phyloP scores from a whole-genome alignment of 2,329 filamentous ascomycete species.

The Sporothrix schenckii region DNA sequence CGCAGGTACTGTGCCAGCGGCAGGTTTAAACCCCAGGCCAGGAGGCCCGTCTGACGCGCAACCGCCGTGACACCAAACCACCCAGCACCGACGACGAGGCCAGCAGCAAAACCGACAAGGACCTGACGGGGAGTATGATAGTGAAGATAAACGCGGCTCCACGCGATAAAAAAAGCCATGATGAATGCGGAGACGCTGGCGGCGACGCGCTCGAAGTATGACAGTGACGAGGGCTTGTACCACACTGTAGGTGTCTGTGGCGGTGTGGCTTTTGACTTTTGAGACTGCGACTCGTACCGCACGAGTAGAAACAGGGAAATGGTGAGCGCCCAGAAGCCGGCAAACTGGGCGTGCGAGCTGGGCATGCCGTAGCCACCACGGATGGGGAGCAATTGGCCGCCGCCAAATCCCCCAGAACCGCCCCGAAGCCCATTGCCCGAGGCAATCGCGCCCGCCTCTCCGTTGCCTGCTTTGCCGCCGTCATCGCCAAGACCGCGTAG shows the following conservation, averaged over 20 bases:
- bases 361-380: slow-evolving; percentile 88
- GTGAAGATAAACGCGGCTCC: slow-evolving; percentile 84
- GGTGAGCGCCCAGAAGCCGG: slow-evolving; percentile 85
- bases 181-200: slow-evolving; percentile 59
- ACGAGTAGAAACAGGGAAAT: slow-evolving; percentile 82
- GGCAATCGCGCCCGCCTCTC: not conserved
- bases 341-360: slow-evolving; percentile 89
- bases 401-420: not conserved
- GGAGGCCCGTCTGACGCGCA: slow-evolving; percentile 66
- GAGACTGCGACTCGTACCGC: slow-evolving; percentile 64
- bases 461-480: not conserved
- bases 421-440: not conserved
- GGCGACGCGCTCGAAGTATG: slow-evolving; percentile 61
- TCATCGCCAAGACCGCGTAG: slow-evolving; percentile 9
- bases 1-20: slow-evolving; percentile 67
- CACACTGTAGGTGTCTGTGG: not conserved
- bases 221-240: slow-evolving; percentile 5
- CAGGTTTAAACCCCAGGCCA: slow-evolving; percentile 72
- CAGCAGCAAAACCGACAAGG: slow-evolving; percentile 73
- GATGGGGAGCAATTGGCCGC: slow-evolving; percentile 28
- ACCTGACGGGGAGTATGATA: slow-evolving; percentile 93
- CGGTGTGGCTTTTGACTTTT: slow-evolving; percentile 8
- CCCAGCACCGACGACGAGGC: slow-evolving; percentile 67
- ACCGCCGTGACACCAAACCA: slow-evolving; percentile 79
- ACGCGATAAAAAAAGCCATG: slow-evolving; percentile 70